Conservation (phyloP, 768 basidiomycete genomes). For the Lactarius tabidus region DNA sequence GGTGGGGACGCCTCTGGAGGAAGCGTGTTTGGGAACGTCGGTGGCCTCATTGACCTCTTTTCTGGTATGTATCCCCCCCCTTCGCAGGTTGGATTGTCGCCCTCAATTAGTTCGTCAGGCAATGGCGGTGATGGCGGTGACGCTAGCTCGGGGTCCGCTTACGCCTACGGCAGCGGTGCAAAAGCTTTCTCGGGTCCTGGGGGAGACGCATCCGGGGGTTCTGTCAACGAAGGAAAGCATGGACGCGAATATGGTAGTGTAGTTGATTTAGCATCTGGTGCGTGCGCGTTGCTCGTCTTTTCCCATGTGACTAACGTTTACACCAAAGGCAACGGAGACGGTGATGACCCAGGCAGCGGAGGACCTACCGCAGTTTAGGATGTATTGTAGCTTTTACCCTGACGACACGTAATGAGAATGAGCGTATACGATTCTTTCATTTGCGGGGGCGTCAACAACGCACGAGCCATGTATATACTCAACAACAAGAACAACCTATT, state of each 20-base stretch:
- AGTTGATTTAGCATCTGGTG: constrained; percentile 32
- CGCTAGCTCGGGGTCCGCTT: constrained; percentile 30
- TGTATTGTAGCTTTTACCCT: neutral
- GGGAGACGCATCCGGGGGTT: constrained; percentile 32
- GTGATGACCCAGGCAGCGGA: constrained; percentile 18
- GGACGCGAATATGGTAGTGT: constrained; percentile 16
- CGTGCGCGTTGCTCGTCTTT: constrained; percentile 11
- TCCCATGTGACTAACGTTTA: neutral
- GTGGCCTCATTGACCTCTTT: constrained; percentile 16
- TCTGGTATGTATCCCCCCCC: constrained; percentile 6
- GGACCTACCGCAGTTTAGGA: constrained; percentile 7
- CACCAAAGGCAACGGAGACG: constrained; percentile 18
- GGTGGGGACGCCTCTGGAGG: constrained; percentile 23
- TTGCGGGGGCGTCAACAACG: neutral
- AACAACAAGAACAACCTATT: constrained; percentile 4
- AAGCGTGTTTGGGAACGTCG: neutral
- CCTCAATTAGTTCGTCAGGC: constrained; percentile 6
- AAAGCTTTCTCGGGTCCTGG: constrained; percentile 30
- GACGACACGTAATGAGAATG: neutral
- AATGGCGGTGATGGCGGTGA: constrained; percentile 28
- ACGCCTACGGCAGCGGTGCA: constrained; percentile 25
- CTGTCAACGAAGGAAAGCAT: constrained; percentile 18
- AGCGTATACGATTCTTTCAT: neutral
- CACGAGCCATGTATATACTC: neutral
- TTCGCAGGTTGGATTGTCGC: neutral